phyloP scores from a whole-genome alignment of 192 early-diverging fungal genomes.

The Coemansia reversa region DNA sequence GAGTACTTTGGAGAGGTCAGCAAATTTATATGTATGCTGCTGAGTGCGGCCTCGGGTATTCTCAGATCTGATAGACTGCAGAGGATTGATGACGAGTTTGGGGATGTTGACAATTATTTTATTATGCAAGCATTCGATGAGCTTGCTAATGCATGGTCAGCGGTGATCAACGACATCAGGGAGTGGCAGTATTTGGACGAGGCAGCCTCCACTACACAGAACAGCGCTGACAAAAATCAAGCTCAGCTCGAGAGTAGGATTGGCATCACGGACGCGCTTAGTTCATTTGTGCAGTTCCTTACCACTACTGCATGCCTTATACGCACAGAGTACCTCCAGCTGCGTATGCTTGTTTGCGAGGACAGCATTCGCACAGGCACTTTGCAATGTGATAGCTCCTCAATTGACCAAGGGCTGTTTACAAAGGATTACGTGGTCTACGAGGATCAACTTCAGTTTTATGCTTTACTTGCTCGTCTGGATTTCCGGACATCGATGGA shows the following conservation, averaged over 20 bases:
- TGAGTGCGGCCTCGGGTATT: slow-evolving; percentile 33
- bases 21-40: slow-evolving; percentile 45
- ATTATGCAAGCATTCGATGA: slow-evolving; percentile 57
- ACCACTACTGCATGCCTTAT: slow-evolving; percentile 41
- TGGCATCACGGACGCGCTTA: slow-evolving; percentile 21
- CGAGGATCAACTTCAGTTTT: slow-evolving; percentile 54
- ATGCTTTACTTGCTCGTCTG: slow-evolving; percentile 40
- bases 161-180: slow-evolving; percentile 35
- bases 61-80: slow-evolving; percentile 33
- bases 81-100: slow-evolving; percentile 47
- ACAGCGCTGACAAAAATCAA: neutral
- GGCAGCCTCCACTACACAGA: slow-evolving; percentile 2
- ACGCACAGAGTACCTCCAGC: slow-evolving; percentile 43
- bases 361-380: slow-evolving; percentile 22
- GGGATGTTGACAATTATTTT: slow-evolving; percentile 55
- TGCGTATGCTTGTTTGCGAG: slow-evolving; percentile 54
- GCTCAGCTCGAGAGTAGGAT: neutral
- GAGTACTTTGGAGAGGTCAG: slow-evolving; percentile 51
- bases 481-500: slow-evolving; percentile 39
- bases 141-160: slow-evolving; percentile 49
- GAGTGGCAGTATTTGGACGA: slow-evolving; percentile 40
- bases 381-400: slow-evolving; percentile 14
- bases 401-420: slow-evolving; percentile 40
- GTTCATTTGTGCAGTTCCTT: slow-evolving; percentile 43
- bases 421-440: slow-evolving; percentile 53